Evolutionary conservation across 2,329 filamentous ascomycete species (phyloP).

Genomic region (Ophiognomonia clavigignenti-juglandacearum): DNA sequence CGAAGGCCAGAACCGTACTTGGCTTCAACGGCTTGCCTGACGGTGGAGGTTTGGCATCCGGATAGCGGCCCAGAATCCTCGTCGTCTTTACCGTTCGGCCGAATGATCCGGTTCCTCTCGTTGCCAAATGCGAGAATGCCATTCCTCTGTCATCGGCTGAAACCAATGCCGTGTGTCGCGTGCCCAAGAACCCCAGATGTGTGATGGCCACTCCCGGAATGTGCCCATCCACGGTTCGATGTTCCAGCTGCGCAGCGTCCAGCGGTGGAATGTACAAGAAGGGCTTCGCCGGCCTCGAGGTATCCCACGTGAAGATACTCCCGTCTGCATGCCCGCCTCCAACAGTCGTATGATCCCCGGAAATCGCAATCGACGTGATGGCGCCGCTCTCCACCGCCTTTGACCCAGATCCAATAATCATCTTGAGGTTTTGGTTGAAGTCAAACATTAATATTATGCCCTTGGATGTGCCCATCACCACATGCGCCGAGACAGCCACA

Average conservation of each 20-base stretch:
- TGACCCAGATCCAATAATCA: conserved; percentile 88
- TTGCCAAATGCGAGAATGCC: conserved; percentile 96
- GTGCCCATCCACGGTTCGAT: conserved; percentile 75
- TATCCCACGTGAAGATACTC: conserved; percentile 96
- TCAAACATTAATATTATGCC: conserved; percentile 95
- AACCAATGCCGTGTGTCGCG: conserved; percentile 86
- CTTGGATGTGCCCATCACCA: conserved; percentile 89
- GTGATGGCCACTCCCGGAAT: conserved; percentile 71
- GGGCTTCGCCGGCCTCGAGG: conserved; percentile 72
- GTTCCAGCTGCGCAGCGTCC: conserved; percentile 58
- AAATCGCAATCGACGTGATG: conserved; percentile 82
- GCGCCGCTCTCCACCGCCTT: conserved; percentile 91
- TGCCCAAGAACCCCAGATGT: conserved; percentile 92
- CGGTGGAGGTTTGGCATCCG: conserved; percentile 56
- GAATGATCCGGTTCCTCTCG: conserved; percentile 80
- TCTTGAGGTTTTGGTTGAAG: conserved; percentile 91
- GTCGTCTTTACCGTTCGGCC: conserved; percentile 84
- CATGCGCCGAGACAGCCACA: conserved; percentile 79
- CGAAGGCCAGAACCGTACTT: conserved; percentile 90
- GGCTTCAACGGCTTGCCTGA: conserved; percentile 72
- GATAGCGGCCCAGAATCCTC: conserved; percentile 87
- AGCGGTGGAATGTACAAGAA: conserved; percentile 84
- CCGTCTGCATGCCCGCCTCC: conserved; percentile 87
- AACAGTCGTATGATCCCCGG: conserved; percentile 88
- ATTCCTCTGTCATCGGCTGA: conserved; percentile 94